Evolutionary conservation across 768 basidiomycete species (phyloP), one percentile per base, ranked within the genome.

Genomic region (Fistulinella prunicolor): DNA sequence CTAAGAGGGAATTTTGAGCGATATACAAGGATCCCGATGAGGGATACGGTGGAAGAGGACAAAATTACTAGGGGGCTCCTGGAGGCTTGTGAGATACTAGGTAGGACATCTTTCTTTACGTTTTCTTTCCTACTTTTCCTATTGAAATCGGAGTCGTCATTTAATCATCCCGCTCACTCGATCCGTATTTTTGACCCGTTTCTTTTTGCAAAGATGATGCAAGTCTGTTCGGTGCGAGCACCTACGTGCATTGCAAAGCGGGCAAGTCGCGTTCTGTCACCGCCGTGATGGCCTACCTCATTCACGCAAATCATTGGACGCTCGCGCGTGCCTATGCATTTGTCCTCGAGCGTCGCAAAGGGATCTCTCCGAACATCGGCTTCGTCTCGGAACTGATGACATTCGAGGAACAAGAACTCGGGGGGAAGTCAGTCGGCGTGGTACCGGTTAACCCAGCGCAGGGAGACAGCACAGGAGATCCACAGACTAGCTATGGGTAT

Each of bases 331-430:
- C 95, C 1, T 98, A 97, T 64, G 72, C 85, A 0, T 96, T 93
- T 62, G 94, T 98, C 21, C 78, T 91, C 34, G 94, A 94, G 58
- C 81, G 93, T 9, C 82, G 95, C 29, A 92, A 91, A 57, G 93
- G 93, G 55, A 95, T 97, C 56, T 94, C 90, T 13, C 95, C 94
- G 9, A 97, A 96, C 63, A 95, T 98, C 53, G 95, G 95, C 7
- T 98, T 98, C 68, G 93, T 97, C 37, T 92, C 90, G 4, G 94
- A 96, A 67, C 78, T 98, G 36, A 96, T 96, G 94, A 86, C 83
- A 39, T 96, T 94, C 61, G 94, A 98, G 70, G 93, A 95, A 62
- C 85, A 61, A 89, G 95, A 68, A 73, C 94, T 42, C 83, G 94
- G 50, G 75, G 88, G 44, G 82, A 60, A 69, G 57, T 60, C 64